A percentile compares a stretch with the other conserved stretches of the same genome.
These are phyloP conservation scores for Juglanconis sp. DNA, from an alignment of 2,329 filamentous ascomycete genomes.

Conservation along the genomic window DNA sequence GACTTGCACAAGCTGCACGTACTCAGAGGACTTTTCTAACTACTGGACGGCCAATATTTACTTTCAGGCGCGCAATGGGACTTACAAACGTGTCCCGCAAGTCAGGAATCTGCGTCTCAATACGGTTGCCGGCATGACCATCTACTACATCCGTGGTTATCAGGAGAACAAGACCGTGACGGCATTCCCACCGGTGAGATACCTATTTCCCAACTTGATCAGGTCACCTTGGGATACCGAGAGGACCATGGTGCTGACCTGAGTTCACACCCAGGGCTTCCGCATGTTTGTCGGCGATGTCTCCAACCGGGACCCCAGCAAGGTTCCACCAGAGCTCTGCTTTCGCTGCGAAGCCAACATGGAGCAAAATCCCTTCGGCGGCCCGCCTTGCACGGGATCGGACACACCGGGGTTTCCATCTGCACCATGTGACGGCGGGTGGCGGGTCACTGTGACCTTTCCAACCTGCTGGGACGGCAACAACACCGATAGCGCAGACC, in stretches of 20 bases:
- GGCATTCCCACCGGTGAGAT: conserved; percentile 34
- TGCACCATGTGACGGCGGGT: conserved; percentile 24
- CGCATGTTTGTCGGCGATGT: conserved; percentile 31
- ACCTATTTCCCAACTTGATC: not conserved
- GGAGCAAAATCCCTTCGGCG: conserved; percentile 20
- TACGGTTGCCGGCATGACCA: conserved; percentile 32
- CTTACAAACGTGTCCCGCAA: conserved; percentile 34
- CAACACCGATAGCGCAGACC: conserved; percentile 28
- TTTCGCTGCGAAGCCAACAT: conserved; percentile 28
- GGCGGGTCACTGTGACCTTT: conserved; percentile 25
- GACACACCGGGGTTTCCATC: conserved; percentile 24
- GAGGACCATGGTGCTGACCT: no score
- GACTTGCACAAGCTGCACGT: conserved; percentile 23
- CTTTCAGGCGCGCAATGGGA: conserved; percentile 23
- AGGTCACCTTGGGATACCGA: not conserved
- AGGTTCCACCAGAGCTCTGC: conserved; percentile 22
- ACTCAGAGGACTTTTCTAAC: conserved; percentile 31
- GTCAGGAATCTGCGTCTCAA: conserved; percentile 32
- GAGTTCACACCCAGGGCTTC: conserved; percentile 25
- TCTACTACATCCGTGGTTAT: conserved; percentile 36
- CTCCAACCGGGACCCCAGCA: not conserved
- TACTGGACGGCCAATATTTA: conserved; percentile 29
- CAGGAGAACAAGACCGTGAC: conserved; percentile 32
- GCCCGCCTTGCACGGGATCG: not conserved
- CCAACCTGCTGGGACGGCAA: conserved; percentile 29